These are phyloP conservation scores for Lactarius tabidus DNA, from an alignment of 768 basidiomycete genomes.

Conservation along the genomic window DNA sequence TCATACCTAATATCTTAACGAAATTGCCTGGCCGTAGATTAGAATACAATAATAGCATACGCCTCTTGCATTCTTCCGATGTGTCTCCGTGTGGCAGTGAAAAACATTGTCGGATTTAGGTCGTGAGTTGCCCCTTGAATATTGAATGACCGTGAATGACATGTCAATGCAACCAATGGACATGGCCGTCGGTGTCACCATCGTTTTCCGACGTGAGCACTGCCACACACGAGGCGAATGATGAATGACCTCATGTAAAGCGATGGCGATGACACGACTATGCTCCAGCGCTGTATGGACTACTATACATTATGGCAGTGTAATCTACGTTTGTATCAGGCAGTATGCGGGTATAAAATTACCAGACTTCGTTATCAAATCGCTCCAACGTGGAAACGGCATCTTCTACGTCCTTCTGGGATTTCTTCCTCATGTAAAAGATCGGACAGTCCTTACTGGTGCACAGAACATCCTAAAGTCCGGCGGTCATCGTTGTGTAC, in stretches of 20 bases:
- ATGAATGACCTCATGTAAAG: not conserved
- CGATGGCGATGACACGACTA: not conserved
- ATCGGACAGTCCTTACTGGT: slow-evolving; percentile 98
- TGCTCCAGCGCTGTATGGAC: slow-evolving; percentile 19
- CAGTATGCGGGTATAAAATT: slow-evolving; percentile 11
- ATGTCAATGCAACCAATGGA: not conserved
- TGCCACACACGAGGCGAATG: not conserved
- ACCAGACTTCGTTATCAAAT: slow-evolving; percentile 79
- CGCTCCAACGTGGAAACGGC: slow-evolving; percentile 72
- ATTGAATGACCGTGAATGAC: not conserved
- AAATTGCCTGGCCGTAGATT: not conserved
- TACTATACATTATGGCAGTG: slow-evolving; percentile 21
- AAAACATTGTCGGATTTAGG: not conserved
- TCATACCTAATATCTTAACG: slow-evolving; percentile 2
- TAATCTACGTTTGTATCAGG: not conserved
- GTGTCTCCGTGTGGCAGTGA: not conserved
- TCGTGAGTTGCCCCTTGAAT: not conserved
- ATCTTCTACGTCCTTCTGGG: slow-evolving; percentile 96
- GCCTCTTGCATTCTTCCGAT: not conserved
- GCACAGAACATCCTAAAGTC: slow-evolving; percentile 83
- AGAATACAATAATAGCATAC: not conserved
- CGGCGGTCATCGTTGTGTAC: slow-evolving; percentile 21
- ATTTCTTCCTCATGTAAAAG: slow-evolving; percentile 97
- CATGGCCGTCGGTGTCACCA: not conserved
- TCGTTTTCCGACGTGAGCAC: not conserved